These are phyloP conservation scores for Cicer pinnatifidum DNA, from an alignment of 306 rosid species.

Conservation along the genomic window DNA sequence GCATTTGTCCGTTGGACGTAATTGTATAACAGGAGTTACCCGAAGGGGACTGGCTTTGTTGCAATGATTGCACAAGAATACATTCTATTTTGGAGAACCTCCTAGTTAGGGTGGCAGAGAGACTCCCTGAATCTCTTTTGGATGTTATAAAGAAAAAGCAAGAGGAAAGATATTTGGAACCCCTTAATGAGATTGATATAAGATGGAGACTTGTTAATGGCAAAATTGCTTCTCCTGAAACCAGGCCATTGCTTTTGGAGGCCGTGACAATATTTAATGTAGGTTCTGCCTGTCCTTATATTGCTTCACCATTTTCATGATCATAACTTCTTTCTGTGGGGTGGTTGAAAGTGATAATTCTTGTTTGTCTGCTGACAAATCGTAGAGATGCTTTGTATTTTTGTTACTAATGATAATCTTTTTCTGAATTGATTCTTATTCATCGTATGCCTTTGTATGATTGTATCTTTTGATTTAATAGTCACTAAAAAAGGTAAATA, in stretches of 20 bases:
- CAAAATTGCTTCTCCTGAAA: conserved; percentile 84
- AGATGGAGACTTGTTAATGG: conserved; percentile 93
- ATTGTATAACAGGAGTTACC: conserved; percentile 81
- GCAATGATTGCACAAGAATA: conserved; percentile 76
- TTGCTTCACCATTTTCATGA: conserved; percentile 9
- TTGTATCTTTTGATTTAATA: conserved; percentile 25
- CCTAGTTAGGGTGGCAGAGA: conserved; percentile 69
- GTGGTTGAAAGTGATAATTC: conserved; percentile 31
- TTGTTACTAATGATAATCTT: conserved; percentile 32
- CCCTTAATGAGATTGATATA: conserved; percentile 64
- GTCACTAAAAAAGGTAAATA: not conserved
- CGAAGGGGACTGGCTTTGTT: conserved; percentile 93
- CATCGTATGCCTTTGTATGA: conserved; percentile 30
- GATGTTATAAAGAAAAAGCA: conserved; percentile 73
- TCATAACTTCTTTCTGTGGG: conserved; percentile 2
- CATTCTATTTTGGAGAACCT: conserved; percentile 75
- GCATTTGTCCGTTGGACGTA: conserved; percentile 29
- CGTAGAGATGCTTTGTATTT: conserved; percentile 37
- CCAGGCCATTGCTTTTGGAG: conserved; percentile 77
- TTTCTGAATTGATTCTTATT: conserved; percentile 36
- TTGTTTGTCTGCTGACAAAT: conserved; percentile 40
- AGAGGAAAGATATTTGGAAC: conserved; percentile 63
- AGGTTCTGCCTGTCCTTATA: conserved; percentile 44
- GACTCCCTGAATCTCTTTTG: conserved; percentile 75
- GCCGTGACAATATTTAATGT: conserved; percentile 91